These are phyloP conservation scores for Rhododendron ovatum DNA, from an alignment of 148 eudicot species.

Conservation along the genomic window DNA sequence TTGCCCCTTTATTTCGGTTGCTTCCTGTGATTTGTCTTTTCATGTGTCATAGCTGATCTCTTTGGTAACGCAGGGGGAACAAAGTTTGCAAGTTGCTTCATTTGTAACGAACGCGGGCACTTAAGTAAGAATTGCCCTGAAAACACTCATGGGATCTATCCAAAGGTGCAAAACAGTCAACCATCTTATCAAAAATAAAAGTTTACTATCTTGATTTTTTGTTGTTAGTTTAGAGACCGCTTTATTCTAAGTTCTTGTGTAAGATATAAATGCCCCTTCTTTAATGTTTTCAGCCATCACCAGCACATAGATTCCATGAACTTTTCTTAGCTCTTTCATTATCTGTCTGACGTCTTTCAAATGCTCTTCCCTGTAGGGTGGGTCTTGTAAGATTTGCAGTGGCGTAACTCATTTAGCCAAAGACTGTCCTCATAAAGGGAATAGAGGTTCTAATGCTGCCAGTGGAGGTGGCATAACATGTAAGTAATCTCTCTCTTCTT, in stretches of 20 bases:
- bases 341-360: neutral
- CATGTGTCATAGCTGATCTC: neutral
- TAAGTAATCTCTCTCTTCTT: constrained; percentile 14
- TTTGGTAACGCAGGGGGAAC: constrained; percentile 67
- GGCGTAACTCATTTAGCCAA: constrained; percentile 81
- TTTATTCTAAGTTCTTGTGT: neutral
- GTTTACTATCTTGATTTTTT: neutral
- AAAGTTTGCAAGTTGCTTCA: constrained; percentile 88
- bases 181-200: too few species aligned
- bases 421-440: constrained; percentile 75
- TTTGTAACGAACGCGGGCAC: constrained; percentile 88
- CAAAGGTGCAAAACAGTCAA: constrained; percentile 53
- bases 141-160: constrained; percentile 90
- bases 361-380: constrained; percentile 50
- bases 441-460: constrained; percentile 23
- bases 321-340: neutral
- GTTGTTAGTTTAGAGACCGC: neutral
- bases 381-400: constrained; percentile 83
- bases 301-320: neutral
- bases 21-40: neutral
- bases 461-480: constrained; percentile 37
- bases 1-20: neutral
- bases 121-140: constrained; percentile 92
- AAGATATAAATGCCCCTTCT: neutral
- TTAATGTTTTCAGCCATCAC: neutral